phyloP scores from a whole-genome alignment of 176 grass and related monocot genomes.

The Aegilops speltoides region DNA sequence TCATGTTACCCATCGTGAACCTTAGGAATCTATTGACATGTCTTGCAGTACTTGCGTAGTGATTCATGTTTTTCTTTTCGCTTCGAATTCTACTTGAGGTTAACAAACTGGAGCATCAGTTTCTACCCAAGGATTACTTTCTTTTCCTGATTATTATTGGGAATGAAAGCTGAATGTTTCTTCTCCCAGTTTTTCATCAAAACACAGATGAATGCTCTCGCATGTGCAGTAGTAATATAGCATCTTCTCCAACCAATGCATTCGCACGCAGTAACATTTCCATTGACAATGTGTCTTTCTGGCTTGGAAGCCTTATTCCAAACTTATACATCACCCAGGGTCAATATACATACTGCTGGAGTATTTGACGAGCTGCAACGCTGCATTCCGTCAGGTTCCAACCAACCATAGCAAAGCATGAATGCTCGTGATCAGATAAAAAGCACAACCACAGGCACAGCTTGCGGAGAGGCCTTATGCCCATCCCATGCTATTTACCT shows the following conservation, averaged over 20 bases:
- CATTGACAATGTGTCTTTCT: slow-evolving; percentile 17
- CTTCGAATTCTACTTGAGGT: background rate
- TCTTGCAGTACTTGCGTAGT: background rate
- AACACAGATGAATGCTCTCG: too few relatives aligned
- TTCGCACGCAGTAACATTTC: background rate
- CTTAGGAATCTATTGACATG: too few relatives aligned
- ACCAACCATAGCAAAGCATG: background rate
- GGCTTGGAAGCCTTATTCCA: slow-evolving; percentile 40
- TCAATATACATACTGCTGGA: background rate
- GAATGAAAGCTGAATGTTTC: background rate
- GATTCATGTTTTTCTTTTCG: background rate
- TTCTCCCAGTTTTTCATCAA: background rate
- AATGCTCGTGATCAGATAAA: slow-evolving; percentile 38
- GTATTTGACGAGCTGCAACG: background rate
- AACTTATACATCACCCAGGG: slow-evolving; percentile 14
- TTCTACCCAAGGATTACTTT: background rate
- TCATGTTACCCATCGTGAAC: too few relatives aligned
- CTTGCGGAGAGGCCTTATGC: background rate
- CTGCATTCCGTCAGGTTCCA: slow-evolving; percentile 25
- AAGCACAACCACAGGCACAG: slow-evolving; percentile 25
- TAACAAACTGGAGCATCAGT: background rate
- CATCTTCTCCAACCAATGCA: background rate
- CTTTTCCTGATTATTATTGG: background rate
- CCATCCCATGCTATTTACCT: background rate
- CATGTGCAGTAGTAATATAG: too few relatives aligned